Base-by-base conservation (phyloP, 140 eudicot species). In the Cichorium intybus region DNA sequence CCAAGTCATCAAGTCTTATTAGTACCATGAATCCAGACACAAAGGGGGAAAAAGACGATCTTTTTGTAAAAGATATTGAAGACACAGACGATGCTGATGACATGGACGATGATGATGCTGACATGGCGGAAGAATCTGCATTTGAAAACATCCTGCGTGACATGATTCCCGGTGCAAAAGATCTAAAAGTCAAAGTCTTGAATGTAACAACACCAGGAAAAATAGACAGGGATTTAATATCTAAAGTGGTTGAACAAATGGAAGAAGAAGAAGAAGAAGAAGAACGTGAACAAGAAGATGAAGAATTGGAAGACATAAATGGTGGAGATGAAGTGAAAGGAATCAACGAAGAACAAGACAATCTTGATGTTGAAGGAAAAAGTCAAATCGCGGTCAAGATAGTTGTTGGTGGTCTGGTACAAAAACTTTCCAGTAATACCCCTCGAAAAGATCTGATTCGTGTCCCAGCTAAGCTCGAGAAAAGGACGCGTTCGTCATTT, bases 381-480 rank as follows among this genome's bases (percentile, higher is more conserved):
- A 69, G 74, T 74, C 87, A 84, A 59, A 78, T 89, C 64, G 83
- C 90, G 63, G 77, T 84, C 39, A 81, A 80, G 68, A 75, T 86
- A 16, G 79, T 83, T 21, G 85, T 85, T 58, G 85, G 86, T 61
- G 88, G 83, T 46, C 66, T 84, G 20, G 60, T 75, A 43, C 83
- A 73, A 50, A 80, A 82, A 53, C 22, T 69, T 27, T 75, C 90
- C n/a, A 60, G 69, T 61, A 71, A 79, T 41, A 45, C 71, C 51
- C 62, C 77, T 43, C 66, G 35, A 23, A 84, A 79, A 70, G 93
- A 94, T 48, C 39, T 89, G 51, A 60, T 74, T 28, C 87, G 99
- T 50, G 82, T 94, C 16, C 99, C 99, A 21, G 99, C 97, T 57
- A 84, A 73, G 71, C 83, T 94, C 7, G 83, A 81, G 80, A 82